Base-by-base conservation (phyloP, 345 rosid species). In the Boechera retrofracta region DNA sequence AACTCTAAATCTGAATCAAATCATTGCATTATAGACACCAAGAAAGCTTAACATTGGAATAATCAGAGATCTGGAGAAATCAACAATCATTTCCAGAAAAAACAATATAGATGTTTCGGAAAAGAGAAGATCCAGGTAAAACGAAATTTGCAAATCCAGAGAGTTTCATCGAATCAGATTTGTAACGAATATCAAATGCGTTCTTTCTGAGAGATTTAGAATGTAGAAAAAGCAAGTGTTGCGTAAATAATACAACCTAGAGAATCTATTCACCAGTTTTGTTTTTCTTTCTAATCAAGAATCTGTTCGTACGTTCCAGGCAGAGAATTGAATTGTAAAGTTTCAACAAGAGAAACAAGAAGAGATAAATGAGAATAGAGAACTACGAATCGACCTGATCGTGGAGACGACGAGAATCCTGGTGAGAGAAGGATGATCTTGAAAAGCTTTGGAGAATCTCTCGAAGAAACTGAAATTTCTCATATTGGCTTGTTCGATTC, bases 321-420 rank as follows among this genome's bases (percentile, higher is more conserved):
- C 5, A n/a, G 24, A 16, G 24, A 39, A 52, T 52, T 6, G 52
- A 49, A 48, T 36, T 13, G 44, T 35, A 44, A 24, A 41, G 59
- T 24, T 10, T 61, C 8, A 63, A 64, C 33, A 60, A 39, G 2
- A 36, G 51, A 68, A 47, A 4, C 26, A 18, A 54, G 24, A 63
- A 38, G 9, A 65, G 2, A 28, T 33, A 38, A 31, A 12, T 3
- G 52, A 1, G 48, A 60, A 58, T 29, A 53, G 45, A 18, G 54
- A 67, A 51, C n/a, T 5, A 76, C 11, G 76, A 61, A 26, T 2
- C 13, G 35, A 92, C 99, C 98, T 85, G 86, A 96, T 77, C 41
- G 99, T 77, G 87, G 90, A 87, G 85, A 93, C 77, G 69, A 91
- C 81, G 73, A 91, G 4, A 35, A 93, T 82, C 75, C 89, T 85